A percentile compares a stretch with the other conserved stretches of the same genome.
Conservation (phyloP, 805 yeast genomes). For the Pichia insulana region DNA sequence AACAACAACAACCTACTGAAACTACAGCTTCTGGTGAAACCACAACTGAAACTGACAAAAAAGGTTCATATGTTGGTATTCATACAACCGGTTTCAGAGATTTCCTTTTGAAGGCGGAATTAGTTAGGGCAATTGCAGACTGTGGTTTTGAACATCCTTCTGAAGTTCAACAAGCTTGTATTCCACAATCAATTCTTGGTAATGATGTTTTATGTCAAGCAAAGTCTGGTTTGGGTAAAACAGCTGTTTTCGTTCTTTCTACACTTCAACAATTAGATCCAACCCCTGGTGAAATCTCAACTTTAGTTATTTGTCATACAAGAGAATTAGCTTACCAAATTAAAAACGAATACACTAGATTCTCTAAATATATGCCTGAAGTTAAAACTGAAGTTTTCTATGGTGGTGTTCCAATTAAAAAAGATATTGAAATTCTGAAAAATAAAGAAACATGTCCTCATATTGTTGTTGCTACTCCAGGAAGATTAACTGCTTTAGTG, state of each 20-base stretch:
- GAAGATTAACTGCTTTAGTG: constrained; percentile 90
- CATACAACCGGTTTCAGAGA: constrained; percentile 99
- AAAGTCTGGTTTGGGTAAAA: constrained; percentile 98
- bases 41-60: constrained; percentile 66
- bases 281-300: constrained; percentile 91
- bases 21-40: constrained; percentile 26
- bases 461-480: constrained; percentile 96
- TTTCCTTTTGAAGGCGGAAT: constrained; percentile 91
- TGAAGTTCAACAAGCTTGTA: constrained; percentile 98
- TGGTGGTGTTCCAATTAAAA: constrained; percentile 85
- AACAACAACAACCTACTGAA: constrained; percentile 34
- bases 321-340: constrained; percentile 98
- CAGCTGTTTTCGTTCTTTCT: constrained; percentile 93
- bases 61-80: constrained; percentile 96
- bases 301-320: constrained; percentile 93
- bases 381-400: constrained; percentile 94
- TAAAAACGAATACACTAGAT: constrained; percentile 93
- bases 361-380: constrained; percentile 97
- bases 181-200: constrained; percentile 96
- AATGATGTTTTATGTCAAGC: constrained; percentile 98
- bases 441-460: constrained; percentile 94
- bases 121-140: constrained; percentile 94
- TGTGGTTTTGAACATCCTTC: constrained; percentile 99
- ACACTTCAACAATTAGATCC: constrained; percentile 97
- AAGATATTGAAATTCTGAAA: constrained; percentile 81